Percentiles rank a stretch among this genome's conserved stretches.
Evolutionary conservation across 1,284 basidiomycete species (phyloP).

Genomic region (Microbotryum lychnidis-dioicae): DNA sequence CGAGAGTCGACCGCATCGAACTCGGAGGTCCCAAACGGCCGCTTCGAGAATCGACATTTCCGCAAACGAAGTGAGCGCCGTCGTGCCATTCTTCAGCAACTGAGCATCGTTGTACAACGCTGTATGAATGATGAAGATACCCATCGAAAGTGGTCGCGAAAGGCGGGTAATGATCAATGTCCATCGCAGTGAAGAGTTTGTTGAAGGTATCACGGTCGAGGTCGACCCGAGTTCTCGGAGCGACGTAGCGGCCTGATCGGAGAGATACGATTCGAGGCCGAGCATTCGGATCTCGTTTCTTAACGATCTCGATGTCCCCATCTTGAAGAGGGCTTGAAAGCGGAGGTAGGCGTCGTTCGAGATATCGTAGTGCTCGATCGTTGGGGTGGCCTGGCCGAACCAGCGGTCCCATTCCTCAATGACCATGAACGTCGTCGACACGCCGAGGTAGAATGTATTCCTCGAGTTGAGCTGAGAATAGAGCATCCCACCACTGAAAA

Average conservation of each 20-base stretch:
- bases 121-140: constrained; percentile 1
- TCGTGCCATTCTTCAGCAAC: background rate
- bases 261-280: constrained; percentile 1
- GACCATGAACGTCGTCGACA: background rate
- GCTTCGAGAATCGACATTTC: constrained; percentile 3
- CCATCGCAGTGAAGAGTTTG: background rate
- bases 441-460: background rate
- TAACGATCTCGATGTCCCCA: background rate
- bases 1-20: background rate
- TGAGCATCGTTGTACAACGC: background rate
- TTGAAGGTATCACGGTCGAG: background rate
- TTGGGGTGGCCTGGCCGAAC: background rate
- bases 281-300: constrained; percentile 2
- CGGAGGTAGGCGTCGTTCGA: constrained; percentile 6
- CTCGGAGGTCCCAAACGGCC: background rate
- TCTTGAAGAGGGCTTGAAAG: constrained; percentile 5
- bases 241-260: background rate
- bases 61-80: background rate
- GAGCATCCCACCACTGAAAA: background rate
- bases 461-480: background rate
- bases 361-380: constrained; percentile 2
- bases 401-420: background rate
- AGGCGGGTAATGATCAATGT: background rate
- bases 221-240: background rate
- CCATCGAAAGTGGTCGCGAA: background rate